These are phyloP conservation scores for Modicella reniformis DNA, from an alignment of 371 early-diverging fungal genomes.

Conservation along the genomic window DNA sequence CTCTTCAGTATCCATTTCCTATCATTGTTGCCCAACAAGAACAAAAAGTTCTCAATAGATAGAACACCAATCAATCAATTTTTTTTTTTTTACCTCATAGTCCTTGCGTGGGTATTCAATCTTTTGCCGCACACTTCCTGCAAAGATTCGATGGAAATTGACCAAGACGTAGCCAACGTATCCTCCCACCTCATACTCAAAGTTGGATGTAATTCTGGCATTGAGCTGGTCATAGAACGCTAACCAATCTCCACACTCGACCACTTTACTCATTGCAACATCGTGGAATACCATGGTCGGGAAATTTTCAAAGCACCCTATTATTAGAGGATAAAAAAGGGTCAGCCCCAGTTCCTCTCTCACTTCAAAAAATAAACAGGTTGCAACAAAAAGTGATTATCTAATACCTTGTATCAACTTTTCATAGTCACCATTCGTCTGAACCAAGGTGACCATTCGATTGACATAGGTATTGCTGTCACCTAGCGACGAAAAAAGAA, in stretches of 20 bases:
- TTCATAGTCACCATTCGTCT: constrained; percentile 83
- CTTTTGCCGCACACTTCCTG: constrained; percentile 69
- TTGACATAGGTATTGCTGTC: constrained; percentile 57
- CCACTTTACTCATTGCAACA: constrained; percentile 71
- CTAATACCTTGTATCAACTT: constrained; percentile 85
- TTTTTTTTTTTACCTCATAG: constrained; percentile 65
- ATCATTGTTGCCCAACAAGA: background rate
- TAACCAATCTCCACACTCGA: constrained; percentile 80
- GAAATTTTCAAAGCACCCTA: constrained; percentile 93
- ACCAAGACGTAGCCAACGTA: constrained; percentile 82
- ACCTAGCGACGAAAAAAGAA: constrained; percentile 9
- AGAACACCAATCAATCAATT: background rate
- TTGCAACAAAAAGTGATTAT: too few relatives aligned
- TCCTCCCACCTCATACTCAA: constrained; percentile 63
- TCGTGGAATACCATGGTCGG: constrained; percentile 81
- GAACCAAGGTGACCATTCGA: constrained; percentile 64
- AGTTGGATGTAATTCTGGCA: constrained; percentile 55
- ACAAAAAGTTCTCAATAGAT: background rate
- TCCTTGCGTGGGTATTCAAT: constrained; percentile 87
- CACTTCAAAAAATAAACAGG: background rate
- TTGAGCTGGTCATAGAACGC: constrained; percentile 84
- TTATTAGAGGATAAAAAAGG: too few relatives aligned
- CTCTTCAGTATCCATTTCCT: background rate
- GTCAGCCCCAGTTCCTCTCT: too few relatives aligned
- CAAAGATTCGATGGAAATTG: constrained; percentile 85